Percentiles rank a stretch among this genome's conserved stretches.
These are phyloP conservation scores for Narthecium ossifragum DNA, from an alignment of 106 monocot genomes.

Conservation along the genomic window DNA sequence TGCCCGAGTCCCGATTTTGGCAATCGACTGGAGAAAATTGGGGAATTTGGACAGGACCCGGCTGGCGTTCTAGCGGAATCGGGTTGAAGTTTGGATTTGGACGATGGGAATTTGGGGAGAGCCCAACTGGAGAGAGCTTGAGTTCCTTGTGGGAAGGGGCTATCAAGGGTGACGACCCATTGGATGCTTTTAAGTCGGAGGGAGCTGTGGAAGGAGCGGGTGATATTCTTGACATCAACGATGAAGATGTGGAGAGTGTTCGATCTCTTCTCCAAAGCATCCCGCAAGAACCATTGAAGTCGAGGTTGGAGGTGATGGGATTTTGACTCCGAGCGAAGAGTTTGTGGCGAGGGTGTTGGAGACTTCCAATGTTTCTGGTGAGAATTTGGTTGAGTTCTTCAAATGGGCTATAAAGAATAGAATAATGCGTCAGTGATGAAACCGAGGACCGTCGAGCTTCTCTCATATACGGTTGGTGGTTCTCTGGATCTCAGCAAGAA, in stretches of 20 bases:
- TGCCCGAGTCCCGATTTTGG: background rate
- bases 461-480: slow-evolving; percentile 32
- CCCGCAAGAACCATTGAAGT: slow-evolving; percentile 18
- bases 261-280: slow-evolving; percentile 27
- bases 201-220: slow-evolving; percentile 1
- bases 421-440: slow-evolving; percentile 20
- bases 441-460: slow-evolving; percentile 22
- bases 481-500: slow-evolving; percentile 25
- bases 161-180: slow-evolving; percentile 2
- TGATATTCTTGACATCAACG: slow-evolving; percentile 19
- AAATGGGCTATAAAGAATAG: slow-evolving; percentile 41
- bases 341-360: slow-evolving; percentile 51
- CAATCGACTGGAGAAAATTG: background rate
- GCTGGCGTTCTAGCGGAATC: background rate
- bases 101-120: too few species aligned
- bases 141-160: slow-evolving; percentile 25
- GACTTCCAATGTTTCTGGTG: slow-evolving; percentile 14
- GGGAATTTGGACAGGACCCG: background rate
- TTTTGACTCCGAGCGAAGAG: slow-evolving; percentile 39
- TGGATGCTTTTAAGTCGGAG: slow-evolving; percentile 12
- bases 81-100: background rate
- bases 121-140: slow-evolving; percentile 13
- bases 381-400: slow-evolving; percentile 58
- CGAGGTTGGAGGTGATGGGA: slow-evolving; percentile 37
- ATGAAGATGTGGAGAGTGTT: slow-evolving; percentile 36